Conservation (phyloP, 2,329 filamentous ascomycete genomes). For the Endothia cerciana region DNA sequence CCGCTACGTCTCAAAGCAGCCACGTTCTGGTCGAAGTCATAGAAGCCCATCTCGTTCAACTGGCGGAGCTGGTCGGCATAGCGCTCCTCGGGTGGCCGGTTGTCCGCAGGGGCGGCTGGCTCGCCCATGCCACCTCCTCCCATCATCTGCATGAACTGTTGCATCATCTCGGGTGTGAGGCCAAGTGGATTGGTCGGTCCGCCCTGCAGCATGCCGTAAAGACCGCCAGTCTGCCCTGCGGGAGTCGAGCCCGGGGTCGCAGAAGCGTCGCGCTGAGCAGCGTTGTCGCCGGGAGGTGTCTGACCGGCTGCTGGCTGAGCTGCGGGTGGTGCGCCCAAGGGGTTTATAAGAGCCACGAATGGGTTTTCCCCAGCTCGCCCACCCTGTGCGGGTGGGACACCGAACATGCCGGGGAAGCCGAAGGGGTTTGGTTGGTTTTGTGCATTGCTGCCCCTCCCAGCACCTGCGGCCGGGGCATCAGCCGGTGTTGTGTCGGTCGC, state of each 20-base stretch:
- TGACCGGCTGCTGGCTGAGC: constrained; percentile 37
- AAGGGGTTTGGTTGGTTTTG: constrained; percentile 37
- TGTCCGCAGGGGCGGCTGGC: constrained; percentile 70
- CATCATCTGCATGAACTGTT: constrained; percentile 58
- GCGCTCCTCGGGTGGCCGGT: constrained; percentile 86
- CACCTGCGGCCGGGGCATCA: constrained; percentile 42
- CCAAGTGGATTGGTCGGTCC: constrained; percentile 46
- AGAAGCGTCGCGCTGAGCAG: constrained; percentile 32
- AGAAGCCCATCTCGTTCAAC: constrained; percentile 99
- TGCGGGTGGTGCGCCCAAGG: constrained; percentile 41
- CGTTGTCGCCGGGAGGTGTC: constrained; percentile 31
- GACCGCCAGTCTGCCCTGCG: constrained; percentile 37
- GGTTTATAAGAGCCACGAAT: constrained; percentile 46
- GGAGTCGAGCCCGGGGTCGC: constrained; percentile 32
- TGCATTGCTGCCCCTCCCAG: constrained; percentile 38
- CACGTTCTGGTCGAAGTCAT: constrained; percentile 92
- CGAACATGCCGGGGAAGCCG: constrained; percentile 40
- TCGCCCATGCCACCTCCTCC: constrained; percentile 43
- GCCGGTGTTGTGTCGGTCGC: constrained; percentile 82
- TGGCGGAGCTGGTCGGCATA: constrained; percentile 90
- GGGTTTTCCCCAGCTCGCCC: constrained; percentile 41
- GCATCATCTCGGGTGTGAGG: constrained; percentile 59
- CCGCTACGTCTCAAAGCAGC: constrained; percentile 85
- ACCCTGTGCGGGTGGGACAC: constrained; percentile 32
- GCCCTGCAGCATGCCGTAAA: constrained; percentile 57